phyloP scores from a whole-genome alignment of 1,284 basidiomycete species.

The Irpex rosettiformis region DNA sequence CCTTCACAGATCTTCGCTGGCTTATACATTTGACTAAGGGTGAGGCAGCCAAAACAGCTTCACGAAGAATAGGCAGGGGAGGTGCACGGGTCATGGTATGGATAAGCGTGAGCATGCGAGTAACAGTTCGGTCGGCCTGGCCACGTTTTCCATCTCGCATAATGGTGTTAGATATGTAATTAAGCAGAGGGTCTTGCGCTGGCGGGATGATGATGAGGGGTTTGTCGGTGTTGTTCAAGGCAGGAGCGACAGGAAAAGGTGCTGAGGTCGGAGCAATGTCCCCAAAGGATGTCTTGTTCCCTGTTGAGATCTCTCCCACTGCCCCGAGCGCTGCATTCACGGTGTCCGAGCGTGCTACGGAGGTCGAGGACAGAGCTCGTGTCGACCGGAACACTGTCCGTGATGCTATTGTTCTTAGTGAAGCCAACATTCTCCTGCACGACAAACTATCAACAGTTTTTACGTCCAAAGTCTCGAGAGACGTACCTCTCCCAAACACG shows the following conservation, averaged over 20 bases:
- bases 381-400: neutral
- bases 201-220: conserved; percentile 60
- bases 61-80: conserved; percentile 74
- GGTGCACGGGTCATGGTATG: conserved; percentile 72
- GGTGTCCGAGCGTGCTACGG: neutral
- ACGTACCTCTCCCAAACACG: neutral
- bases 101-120: conserved; percentile 64
- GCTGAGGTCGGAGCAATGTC: neutral
- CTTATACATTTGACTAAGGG: conserved; percentile 62
- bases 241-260: neutral
- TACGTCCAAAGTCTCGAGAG: no score
- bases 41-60: conserved; percentile 62
- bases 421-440: neutral
- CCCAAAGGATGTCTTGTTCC: neutral
- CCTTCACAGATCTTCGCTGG: conserved; percentile 58
- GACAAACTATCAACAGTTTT: no score
- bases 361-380: neutral
- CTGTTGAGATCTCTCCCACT: neutral
- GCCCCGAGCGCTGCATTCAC: neutral
- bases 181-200: conserved; percentile 71
- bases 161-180: conserved; percentile 65
- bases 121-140: conserved; percentile 55
- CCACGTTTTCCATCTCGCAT: conserved; percentile 70
- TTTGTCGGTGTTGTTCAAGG: neutral
- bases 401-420: neutral